A percentile compares a stretch with the other conserved stretches of the same genome.
These are phyloP conservation scores for Trichosporon sp. DNA, from an alignment of 1,284 basidiomycete genomes.

Conservation along the genomic window DNA sequence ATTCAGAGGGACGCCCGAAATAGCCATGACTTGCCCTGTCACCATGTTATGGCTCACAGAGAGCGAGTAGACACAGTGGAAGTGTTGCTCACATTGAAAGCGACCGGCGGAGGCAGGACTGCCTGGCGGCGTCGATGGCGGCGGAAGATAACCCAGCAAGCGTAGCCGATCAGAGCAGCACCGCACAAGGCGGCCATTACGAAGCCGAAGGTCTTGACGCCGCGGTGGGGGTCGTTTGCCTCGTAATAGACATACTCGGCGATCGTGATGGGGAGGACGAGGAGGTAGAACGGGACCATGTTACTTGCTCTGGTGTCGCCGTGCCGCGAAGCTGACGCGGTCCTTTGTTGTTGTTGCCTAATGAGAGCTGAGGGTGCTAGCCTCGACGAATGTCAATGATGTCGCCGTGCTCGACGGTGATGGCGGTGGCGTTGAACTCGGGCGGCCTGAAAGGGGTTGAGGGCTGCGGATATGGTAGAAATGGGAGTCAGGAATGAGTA, in stretches of 20 bases:
- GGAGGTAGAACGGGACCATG: constrained; percentile 2
- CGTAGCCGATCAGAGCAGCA: neutral
- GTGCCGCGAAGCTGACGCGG: too few relatives aligned
- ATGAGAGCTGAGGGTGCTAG: too few relatives aligned
- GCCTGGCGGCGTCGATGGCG: neutral
- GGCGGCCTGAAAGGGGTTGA: too few relatives aligned
- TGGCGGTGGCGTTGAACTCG: too few relatives aligned
- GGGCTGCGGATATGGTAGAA: too few relatives aligned
- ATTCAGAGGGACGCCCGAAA: too few relatives aligned
- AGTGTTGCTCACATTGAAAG: neutral
- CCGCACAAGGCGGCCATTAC: constrained; percentile 2
- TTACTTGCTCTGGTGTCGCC: too few relatives aligned
- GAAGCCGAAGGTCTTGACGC: constrained; percentile 6
- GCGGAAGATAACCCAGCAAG: neutral
- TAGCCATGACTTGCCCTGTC: too few relatives aligned
- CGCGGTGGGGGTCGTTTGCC: neutral
- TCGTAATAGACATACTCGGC: neutral
- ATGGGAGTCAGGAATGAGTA: neutral
- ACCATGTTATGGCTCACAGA: too few relatives aligned
- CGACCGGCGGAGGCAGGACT: neutral
- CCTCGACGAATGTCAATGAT: too few relatives aligned
- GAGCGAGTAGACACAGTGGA: too few relatives aligned
- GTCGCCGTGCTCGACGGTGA: too few relatives aligned
- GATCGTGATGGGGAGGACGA: constrained; percentile 7
- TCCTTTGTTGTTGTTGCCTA: neutral